A percentile compares a stretch with the other conserved stretches of the same genome.
Evolutionary conservation across 805 yeast species (phyloP).

Genomic region (Saturnispora diversa): DNA sequence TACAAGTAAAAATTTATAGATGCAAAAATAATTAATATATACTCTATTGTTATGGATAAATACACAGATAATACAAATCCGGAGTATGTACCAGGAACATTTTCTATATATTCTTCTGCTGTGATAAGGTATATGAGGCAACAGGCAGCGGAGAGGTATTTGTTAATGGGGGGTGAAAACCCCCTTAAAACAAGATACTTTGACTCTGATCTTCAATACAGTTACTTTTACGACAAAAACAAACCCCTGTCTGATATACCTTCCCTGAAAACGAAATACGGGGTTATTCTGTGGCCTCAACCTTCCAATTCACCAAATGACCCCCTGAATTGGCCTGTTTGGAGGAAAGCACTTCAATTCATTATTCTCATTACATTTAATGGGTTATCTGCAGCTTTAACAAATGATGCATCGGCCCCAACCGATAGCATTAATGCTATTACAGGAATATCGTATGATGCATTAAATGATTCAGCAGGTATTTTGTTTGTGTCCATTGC

Average conservation of each 20-base stretch:
- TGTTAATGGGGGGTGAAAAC: constrained; percentile 3
- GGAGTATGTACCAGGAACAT: constrained; percentile 49
- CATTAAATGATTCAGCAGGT: constrained; percentile 45
- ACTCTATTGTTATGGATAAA: constrained; percentile 25
- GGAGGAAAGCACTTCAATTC: constrained; percentile 34
- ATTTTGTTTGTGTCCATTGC: constrained; percentile 39
- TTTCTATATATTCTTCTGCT: constrained; percentile 41
- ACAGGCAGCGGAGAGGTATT: constrained; percentile 7
- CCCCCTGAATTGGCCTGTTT: constrained; percentile 41
- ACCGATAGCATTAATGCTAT: constrained; percentile 37
- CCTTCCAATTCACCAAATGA: constrained; percentile 44
- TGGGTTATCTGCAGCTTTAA: constrained; percentile 42
- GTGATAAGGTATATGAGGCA: constrained; percentile 19
- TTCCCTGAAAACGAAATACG: constrained; percentile 25
- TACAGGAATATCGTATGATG: constrained; percentile 37
- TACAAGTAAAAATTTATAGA: constrained; percentile 18
- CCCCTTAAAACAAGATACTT: background rate
- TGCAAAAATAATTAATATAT: background rate
- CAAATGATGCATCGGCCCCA: constrained; percentile 42
- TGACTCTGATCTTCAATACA: constrained; percentile 9
- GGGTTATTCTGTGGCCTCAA: constrained; percentile 38
- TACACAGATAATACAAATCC: constrained; percentile 30
- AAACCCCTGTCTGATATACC: constrained; percentile 20
- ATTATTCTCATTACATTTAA: constrained; percentile 35
- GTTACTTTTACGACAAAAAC: constrained; percentile 16